Percentiles rank a stretch among this genome's conserved stretches.
Conservation (phyloP, 2,329 filamentous ascomycete species). For the Xylariaceae sp. region DNA sequence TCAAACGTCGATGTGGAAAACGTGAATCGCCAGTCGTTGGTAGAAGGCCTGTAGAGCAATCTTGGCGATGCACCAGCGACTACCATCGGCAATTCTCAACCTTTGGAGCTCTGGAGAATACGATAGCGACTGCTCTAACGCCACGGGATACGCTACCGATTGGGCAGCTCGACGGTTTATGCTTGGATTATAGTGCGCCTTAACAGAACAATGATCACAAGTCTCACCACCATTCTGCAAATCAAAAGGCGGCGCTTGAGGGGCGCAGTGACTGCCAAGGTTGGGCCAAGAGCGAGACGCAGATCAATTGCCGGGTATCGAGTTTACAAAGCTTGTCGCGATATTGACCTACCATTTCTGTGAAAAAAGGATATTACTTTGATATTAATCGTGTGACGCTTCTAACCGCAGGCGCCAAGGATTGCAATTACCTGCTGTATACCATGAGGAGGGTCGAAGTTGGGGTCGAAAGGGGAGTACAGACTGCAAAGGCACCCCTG, state of each 20-base stretch:
- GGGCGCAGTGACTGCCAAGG: slow-evolving; percentile 29
- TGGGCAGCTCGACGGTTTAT: slow-evolving; percentile 18
- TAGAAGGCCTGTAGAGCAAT: not conserved
- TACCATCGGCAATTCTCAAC: slow-evolving; percentile 18
- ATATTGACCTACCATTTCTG: slow-evolving; percentile 41
- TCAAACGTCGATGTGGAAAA: not conserved
- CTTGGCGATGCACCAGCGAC: slow-evolving; percentile 13
- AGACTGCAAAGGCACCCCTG: not conserved
- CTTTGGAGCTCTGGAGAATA: slow-evolving; percentile 12
- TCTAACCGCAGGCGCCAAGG: slow-evolving; percentile 18
- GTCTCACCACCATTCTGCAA: slow-evolving; percentile 13
- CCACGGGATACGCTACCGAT: slow-evolving; percentile 20
- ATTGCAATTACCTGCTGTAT: slow-evolving; percentile 24
- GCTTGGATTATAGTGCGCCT: slow-evolving; percentile 1
- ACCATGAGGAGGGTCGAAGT: slow-evolving; percentile 11
- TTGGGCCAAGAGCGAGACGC: slow-evolving; percentile 24
- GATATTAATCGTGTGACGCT: slow-evolving; percentile 39
- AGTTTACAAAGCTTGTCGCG: slow-evolving; percentile 26
- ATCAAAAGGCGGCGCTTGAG: slow-evolving; percentile 17
- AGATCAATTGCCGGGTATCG: slow-evolving; percentile 28
- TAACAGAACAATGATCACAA: slow-evolving; percentile 3
- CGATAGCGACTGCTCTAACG: slow-evolving; percentile 23
- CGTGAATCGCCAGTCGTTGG: slow-evolving; percentile 5
- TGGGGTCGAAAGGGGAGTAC: slow-evolving; percentile 10
- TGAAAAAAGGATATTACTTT: slow-evolving; percentile 36